Conservation (phyloP, 1,139 yeast genomes). For the Saccharomyces hybrid region DNA sequence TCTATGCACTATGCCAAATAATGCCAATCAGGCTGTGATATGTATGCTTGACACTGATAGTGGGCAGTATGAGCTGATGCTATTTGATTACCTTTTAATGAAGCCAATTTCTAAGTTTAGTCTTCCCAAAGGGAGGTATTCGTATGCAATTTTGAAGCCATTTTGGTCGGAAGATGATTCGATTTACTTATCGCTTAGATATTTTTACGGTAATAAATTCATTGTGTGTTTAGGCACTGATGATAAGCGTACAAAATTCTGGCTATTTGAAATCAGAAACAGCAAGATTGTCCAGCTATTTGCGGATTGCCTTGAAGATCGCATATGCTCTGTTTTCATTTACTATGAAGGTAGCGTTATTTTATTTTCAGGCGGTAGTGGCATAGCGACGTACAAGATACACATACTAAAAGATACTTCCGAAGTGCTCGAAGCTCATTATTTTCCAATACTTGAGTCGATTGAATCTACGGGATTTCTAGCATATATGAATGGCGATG, state of each 20-base stretch:
- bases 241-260: neutral
- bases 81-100: neutral
- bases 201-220: neutral
- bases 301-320: neutral
- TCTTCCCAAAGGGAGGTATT: neutral
- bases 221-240: neutral
- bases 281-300: neutral
- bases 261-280: neutral
- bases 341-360: neutral
- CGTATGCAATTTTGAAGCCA: neutral
- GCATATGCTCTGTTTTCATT: neutral
- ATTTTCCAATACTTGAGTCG: neutral
- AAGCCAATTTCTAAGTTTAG: neutral
- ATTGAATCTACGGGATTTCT: neutral
- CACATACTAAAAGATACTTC: neutral
- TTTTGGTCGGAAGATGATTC: neutral
- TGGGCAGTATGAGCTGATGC: neutral
- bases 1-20: neutral
- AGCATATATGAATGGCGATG: neutral
- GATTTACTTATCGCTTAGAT: neutral
- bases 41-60: neutral
- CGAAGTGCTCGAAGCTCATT: neutral
- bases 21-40: neutral
- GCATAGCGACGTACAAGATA: neutral
- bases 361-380: neutral